Conservation (phyloP, 73 alveolate species). For the Tetrahymena malaccensis region DNA sequence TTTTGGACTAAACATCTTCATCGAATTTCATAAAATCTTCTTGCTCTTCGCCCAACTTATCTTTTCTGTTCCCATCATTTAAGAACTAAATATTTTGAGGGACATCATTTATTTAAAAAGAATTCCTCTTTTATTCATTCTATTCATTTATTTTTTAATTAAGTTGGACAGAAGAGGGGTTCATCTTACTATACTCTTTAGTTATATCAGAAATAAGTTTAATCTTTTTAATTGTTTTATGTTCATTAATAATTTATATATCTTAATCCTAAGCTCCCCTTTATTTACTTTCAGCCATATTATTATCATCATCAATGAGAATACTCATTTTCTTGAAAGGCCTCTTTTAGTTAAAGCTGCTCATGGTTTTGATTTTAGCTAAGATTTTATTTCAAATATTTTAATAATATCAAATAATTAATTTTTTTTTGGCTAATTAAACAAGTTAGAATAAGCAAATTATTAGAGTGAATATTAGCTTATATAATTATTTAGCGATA, state of each 20-base stretch:
- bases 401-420: background rate
- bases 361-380: background rate
- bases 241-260: background rate
- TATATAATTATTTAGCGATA: background rate
- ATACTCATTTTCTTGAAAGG: background rate
- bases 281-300: background rate
- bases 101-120: background rate
- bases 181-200: background rate
- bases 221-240: background rate
- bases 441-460: background rate
- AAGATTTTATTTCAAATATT: background rate
- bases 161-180: background rate
- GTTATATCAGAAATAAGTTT: background rate
- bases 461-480: background rate
- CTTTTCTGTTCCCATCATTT: background rate
- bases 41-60: background rate
- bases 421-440: background rate
- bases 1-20: background rate
- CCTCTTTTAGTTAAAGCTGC: background rate
- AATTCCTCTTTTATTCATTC: background rate
- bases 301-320: background rate
- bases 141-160: background rate
- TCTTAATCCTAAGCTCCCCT: background rate
- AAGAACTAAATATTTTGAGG: background rate
- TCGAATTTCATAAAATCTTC: background rate